Base-by-base conservation (phyloP, 371 early-diverging fungal genomes). In the Nematocida sp. region DNA sequence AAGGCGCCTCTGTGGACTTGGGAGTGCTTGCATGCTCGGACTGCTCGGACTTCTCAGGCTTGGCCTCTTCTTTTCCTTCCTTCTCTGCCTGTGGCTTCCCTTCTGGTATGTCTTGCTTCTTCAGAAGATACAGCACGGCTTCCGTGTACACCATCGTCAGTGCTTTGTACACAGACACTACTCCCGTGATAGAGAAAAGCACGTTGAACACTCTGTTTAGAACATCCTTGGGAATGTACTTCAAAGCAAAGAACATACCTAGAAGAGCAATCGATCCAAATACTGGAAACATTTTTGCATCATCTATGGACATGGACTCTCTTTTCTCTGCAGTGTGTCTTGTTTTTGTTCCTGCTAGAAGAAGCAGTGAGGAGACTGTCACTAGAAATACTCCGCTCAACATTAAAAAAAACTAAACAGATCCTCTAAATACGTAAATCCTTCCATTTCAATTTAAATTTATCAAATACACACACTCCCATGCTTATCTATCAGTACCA, bases 301-400 rank as follows among this genome's bases (percentile, higher is more conserved):
- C 66, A 13, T 55, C 48, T 25, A 46, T 32, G 19, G 66, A 66
- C 66, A 66, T 66, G 11, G 27, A 46, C 38, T 66, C 66, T 40
- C 52, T 66, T 52, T 53, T 37, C 19, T 56, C 36, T 3, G 37
- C 11, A 4, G 2, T 5, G 17, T 8, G 3, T 29, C 2, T 4
- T n/a, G 41, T 23, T 37, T 41, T 8, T 19, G 66, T 66, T 19
- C 66, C 66, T 17, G 46, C 17, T 45, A 36, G 55, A 11, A 66
- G 21, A 34, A 66, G 66, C 3, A 40, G 29, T 37, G 66, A 66
- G 25, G 66, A 66, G 40, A 66, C 66, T n/a, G 66, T 54, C 52
- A 66, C 43, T 54, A 66, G 66, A 66, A 66, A 66, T 4, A 66
- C 38, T 43, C 66, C 66, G 45, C 66, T 66, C n/a, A 55, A 55